These are phyloP conservation scores for Annulohypoxylon moriforme DNA, from an alignment of 495 filamentous ascomycete species.

Conservation along the genomic window DNA sequence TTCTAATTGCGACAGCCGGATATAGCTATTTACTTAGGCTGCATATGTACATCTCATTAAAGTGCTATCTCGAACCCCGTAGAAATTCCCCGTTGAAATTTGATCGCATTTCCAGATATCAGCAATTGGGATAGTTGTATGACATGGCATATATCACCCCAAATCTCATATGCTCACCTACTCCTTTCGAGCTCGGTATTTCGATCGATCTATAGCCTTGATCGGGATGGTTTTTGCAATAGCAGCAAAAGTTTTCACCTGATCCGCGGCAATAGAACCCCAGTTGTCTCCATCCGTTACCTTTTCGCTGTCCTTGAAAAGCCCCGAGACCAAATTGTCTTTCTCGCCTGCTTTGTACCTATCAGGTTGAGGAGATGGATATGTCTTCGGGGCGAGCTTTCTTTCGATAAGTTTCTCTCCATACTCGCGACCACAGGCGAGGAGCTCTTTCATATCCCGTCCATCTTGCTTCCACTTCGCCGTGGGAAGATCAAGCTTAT, in stretches of 20 bases:
- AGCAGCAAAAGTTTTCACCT: conserved; percentile 49
- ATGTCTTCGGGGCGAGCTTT: conserved; percentile 41
- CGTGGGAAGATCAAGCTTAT: conserved; percentile 41
- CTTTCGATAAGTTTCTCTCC: conserved; percentile 52
- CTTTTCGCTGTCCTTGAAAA: conserved; percentile 52
- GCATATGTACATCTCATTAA: not conserved
- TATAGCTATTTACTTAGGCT: not conserved
- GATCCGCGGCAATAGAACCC: conserved; percentile 50
- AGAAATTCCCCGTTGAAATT: not conserved
- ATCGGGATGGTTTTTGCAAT: conserved; percentile 47
- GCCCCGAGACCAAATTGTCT: conserved; percentile 41
- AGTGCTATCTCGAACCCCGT: too few species aligned
- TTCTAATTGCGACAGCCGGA: not conserved
- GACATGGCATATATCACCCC: not conserved
- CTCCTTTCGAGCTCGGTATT: not conserved
- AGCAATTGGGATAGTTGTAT: not conserved
- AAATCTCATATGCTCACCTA: not conserved
- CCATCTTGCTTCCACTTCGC: conserved; percentile 53
- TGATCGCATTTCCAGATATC: not conserved
- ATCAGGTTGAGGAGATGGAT: conserved; percentile 23
- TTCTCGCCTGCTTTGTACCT: conserved; percentile 42
- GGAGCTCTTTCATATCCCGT: conserved; percentile 47
- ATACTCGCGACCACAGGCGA: conserved; percentile 48
- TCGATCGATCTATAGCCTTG: conserved; percentile 6
- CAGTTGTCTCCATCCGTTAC: conserved; percentile 45